Percentiles rank a stretch among this genome's conserved stretches.
These are phyloP conservation scores for Nepenthes gracilis DNA, from an alignment of 148 eudicot genomes.

Conservation along the genomic window DNA sequence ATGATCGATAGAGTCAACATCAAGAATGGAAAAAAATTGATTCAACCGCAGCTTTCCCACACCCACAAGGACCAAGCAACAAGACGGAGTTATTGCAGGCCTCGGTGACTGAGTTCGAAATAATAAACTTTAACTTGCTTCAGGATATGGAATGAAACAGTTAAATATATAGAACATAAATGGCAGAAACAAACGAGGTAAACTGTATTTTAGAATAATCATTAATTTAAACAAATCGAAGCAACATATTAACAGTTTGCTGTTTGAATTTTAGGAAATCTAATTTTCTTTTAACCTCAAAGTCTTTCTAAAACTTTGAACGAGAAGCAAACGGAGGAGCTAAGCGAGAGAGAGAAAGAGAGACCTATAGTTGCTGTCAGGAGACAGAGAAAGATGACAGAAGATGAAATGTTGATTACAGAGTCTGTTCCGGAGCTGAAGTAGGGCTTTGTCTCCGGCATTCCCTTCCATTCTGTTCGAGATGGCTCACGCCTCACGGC, in stretches of 20 bases:
- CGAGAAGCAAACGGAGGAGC: conserved; percentile 1
- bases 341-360: neutral
- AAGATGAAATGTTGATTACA: conserved; percentile 43
- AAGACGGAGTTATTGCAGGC: conserved; percentile 80
- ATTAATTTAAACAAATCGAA: no score
- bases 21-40: neutral
- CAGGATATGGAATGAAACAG: neutral
- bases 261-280: no score
- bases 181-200: no score
- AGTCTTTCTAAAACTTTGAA: no score
- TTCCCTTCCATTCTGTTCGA: conserved; percentile 9
- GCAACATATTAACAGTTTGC: no score
- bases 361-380: conserved; percentile 67
- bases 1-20: neutral
- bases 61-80: conserved; percentile 94
- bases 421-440: conserved; percentile 40
- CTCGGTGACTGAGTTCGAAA: conserved; percentile 72
- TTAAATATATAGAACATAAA: no score
- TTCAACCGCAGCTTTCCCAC: conserved; percentile 62
- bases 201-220: no score
- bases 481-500: no score
- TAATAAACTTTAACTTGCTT: conserved; percentile 82
- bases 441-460: conserved; percentile 44
- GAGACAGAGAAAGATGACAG: conserved; percentile 27
- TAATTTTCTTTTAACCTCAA: no score